Evolutionary conservation across 345 rosid species (phyloP).

Genomic region (Citrus maxima): DNA sequence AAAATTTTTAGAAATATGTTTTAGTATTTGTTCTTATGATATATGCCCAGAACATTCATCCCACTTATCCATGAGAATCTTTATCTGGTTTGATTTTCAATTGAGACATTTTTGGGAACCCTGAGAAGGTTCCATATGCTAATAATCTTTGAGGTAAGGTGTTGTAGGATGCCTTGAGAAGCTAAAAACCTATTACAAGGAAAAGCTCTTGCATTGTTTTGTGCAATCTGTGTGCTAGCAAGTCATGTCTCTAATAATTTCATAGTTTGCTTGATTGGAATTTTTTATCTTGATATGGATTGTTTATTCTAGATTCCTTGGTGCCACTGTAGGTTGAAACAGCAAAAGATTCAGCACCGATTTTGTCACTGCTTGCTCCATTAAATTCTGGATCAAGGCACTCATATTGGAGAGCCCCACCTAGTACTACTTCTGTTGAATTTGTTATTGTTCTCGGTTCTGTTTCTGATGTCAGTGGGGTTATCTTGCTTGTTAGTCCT

Average conservation of each 20-base stretch:
- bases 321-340: slow-evolving; percentile 71
- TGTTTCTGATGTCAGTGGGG: slow-evolving; percentile 81
- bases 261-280: background rate
- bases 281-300: slow-evolving; percentile 10
- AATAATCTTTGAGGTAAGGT: background rate
- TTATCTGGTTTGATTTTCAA: background rate
- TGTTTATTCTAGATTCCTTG: slow-evolving; percentile 9
- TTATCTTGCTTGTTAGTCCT: slow-evolving; percentile 79
- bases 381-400: slow-evolving; percentile 44
- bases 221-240: background rate
- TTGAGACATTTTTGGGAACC: slow-evolving; percentile 1
- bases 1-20: background rate
- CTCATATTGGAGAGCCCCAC: slow-evolving; percentile 90
- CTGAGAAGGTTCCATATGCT: background rate
- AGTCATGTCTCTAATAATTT: background rate
- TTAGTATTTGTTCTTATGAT: background rate
- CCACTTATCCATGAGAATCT: background rate
- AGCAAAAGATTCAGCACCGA: slow-evolving; percentile 79
- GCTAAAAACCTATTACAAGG: background rate
- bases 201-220: background rate
- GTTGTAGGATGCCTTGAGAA: background rate
- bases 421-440: slow-evolving; percentile 53
- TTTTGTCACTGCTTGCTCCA: slow-evolving; percentile 77
- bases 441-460: slow-evolving; percentile 63
- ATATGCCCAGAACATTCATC: background rate